Evolutionary conservation across 2,329 filamentous ascomycete species (phyloP).

Genomic region (Botryotinia globosa): DNA sequence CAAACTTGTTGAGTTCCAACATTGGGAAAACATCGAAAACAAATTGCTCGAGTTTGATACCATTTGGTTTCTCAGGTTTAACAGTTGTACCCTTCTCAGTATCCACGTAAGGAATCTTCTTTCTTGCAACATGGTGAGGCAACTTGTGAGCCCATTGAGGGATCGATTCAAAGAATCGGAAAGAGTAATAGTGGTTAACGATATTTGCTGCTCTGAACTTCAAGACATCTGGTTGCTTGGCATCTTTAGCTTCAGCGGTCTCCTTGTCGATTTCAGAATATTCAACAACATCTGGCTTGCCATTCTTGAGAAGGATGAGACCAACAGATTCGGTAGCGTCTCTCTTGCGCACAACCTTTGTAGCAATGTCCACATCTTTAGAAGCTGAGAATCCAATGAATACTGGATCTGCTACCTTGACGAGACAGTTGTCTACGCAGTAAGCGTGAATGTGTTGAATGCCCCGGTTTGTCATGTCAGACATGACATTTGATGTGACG

Average conservation of each 20-base stretch:
- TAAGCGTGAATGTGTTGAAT: conserved; percentile 96
- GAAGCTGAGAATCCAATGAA: conserved; percentile 92
- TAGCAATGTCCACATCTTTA: conserved; percentile 90
- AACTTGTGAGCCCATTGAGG: conserved; percentile 81
- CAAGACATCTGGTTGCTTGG: conserved; percentile 74
- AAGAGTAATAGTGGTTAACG: conserved; percentile 99
- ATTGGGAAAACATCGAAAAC: conserved; percentile 98
- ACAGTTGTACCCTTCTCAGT: conserved; percentile 72
- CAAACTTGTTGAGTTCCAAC: conserved; percentile 82
- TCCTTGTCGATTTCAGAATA: conserved; percentile 93
- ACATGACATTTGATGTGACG: conserved; percentile 72
- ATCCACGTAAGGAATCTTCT: conserved; percentile 93
- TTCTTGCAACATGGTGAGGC: conserved; percentile 92
- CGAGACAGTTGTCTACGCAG: conserved; percentile 99
- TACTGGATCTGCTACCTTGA: conserved; percentile 93
- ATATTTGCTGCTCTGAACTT: conserved; percentile 99
- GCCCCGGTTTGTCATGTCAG: conserved; percentile 84
- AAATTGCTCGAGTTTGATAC: conserved; percentile 98
- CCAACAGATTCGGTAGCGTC: conserved; percentile 94
- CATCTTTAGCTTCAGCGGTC: conserved; percentile 85
- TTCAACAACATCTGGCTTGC: conserved; percentile 94
- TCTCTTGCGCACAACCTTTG: conserved; percentile 98
- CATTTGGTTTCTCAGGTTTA: conserved; percentile 93
- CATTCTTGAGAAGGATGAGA: conserved; percentile 90
- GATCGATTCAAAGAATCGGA: conserved; percentile 86